A percentile compares a stretch with the other conserved stretches of the same genome.
Evolutionary conservation across 129 eudicot species (phyloP).

Genomic region (Flaveria robusta): DNA sequence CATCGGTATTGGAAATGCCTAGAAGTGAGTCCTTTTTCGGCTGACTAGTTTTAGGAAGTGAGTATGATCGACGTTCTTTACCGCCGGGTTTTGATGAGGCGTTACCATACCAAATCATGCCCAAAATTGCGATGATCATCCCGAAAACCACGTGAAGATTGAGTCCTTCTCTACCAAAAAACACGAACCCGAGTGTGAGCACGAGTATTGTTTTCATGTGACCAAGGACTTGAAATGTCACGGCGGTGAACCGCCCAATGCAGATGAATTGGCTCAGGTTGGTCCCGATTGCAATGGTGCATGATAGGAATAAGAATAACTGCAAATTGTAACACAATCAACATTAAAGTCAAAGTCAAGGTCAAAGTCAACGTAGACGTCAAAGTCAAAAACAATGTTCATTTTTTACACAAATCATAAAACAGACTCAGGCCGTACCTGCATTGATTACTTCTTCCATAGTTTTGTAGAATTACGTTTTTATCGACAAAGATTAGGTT

Average conservation of each 20-base stretch:
- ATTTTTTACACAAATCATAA: not conserved
- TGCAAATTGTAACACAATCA: conserved; percentile 25
- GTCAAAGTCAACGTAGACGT: not conserved
- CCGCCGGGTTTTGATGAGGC: conserved; percentile 58
- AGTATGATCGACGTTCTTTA: conserved; percentile 46
- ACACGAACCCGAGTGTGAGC: conserved; percentile 57
- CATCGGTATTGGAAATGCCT: conserved; percentile 25
- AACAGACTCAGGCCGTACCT: not conserved
- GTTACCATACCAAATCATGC: conserved; percentile 54
- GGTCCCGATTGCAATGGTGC: conserved; percentile 46
- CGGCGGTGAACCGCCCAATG: conserved; percentile 58
- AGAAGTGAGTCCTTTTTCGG: conserved; percentile 40
- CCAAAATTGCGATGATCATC: conserved; percentile 45
- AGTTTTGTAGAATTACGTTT: too few relatives aligned
- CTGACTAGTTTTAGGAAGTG: conserved; percentile 34
- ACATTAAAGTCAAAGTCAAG: not conserved
- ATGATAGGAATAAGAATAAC: conserved; percentile 42
- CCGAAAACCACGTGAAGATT: conserved; percentile 63
- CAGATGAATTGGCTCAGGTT: conserved; percentile 45
- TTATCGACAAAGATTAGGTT: too few relatives aligned
- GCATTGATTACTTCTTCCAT: not conserved
- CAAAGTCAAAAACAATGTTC: not conserved
- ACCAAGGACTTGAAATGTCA: conserved; percentile 73
- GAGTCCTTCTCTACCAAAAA: conserved; percentile 67
- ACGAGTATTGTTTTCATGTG: conserved; percentile 82